Base-by-base conservation (phyloP, 1,284 basidiomycete species). In the Fomitiporia mediterranea region DNA sequence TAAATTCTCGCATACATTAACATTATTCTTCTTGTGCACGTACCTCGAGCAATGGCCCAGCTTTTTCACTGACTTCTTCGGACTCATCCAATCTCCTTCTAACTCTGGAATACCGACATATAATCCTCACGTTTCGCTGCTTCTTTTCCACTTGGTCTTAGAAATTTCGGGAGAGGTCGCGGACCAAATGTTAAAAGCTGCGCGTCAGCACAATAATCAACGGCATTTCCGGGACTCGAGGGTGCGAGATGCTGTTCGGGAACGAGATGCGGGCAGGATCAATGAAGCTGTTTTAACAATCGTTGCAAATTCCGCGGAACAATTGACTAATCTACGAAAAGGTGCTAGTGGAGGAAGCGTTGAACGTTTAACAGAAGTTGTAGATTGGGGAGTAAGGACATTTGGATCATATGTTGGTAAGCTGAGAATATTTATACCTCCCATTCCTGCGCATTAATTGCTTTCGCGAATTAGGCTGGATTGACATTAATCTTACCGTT, bases 1-100 rank as follows among this genome's bases (percentile, higher is more conserved):
- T 80, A 99, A 99, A 73, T 91, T 98, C 69, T 93, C 94, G 15
- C 95, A 98, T 74, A 96, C 94, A n/a, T 78, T 98, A 47, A 90
- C 96, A 0, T 82, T 98, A 56, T 86, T 99, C 70, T 96, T 99
- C 74, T 81, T 98, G 50, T 88, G 89, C 74, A 87, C 90, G 13
- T 97, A 97, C 72, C 81, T 84, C 60, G 80, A 84, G 46, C 85
- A 86, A 70, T 91, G 90, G 86, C 86, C 90, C 39, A 75, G 82
- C 42, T 91, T 93, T 76, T 89, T 94, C 75, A 71, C 78, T 62
- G 83, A 91, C 69, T 72, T 94, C 57, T 89, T 94, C 70, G 72
- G 81, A 56, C 79, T 91, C 68, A 83, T 93, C 64, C 84, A 76
- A 46, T 37, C 69, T 76, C 44, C 82, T 62, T 64, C 60, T 61